Evolutionary conservation across 2,329 filamentous ascomycete species (phyloP).

Genomic region (Calonectria henricotiae): DNA sequence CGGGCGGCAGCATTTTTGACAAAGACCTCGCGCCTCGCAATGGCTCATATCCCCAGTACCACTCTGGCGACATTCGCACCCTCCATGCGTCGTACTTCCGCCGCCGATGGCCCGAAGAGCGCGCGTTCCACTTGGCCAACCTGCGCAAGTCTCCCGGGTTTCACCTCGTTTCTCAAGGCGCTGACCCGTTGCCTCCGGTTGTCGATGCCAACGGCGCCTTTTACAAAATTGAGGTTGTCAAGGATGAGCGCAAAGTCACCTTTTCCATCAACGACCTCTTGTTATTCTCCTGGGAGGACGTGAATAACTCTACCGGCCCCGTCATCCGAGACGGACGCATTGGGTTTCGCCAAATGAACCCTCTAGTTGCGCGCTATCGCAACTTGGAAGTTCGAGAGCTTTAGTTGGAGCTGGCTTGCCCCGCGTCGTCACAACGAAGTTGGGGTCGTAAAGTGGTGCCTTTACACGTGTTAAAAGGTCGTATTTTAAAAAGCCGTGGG

Average conservation of each 20-base stretch:
- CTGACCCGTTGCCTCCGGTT: slow-evolving; percentile 46
- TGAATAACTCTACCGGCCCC: slow-evolving; percentile 43
- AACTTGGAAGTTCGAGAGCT: slow-evolving; percentile 49
- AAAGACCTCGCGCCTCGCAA: slow-evolving; percentile 43
- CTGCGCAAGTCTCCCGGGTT: slow-evolving; percentile 49
- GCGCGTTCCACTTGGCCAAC: slow-evolving; percentile 48
- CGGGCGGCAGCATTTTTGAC: slow-evolving; percentile 48
- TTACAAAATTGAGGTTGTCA: slow-evolving; percentile 48
- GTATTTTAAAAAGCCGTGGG: background rate
- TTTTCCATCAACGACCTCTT: slow-evolving; percentile 44
- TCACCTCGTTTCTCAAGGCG: slow-evolving; percentile 47
- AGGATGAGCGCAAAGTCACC: slow-evolving; percentile 41
- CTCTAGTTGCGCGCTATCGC: slow-evolving; percentile 46
- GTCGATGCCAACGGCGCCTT: slow-evolving; percentile 44
- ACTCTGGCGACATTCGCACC: slow-evolving; percentile 48
- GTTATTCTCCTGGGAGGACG: slow-evolving; percentile 46
- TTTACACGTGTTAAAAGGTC: slow-evolving; percentile 1
- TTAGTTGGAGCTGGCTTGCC: background rate
- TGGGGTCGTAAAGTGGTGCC: background rate
- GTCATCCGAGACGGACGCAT: slow-evolving; percentile 45
- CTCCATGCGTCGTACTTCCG: slow-evolving; percentile 49
- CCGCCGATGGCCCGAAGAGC: slow-evolving; percentile 48
- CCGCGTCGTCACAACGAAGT: background rate
- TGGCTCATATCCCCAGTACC: slow-evolving; percentile 48
- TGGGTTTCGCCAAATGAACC: slow-evolving; percentile 48